Evolutionary conservation across 2,329 filamentous ascomycete genomes (phyloP).

Genomic region (Teratosphaeria pseudoeucalypti): DNA sequence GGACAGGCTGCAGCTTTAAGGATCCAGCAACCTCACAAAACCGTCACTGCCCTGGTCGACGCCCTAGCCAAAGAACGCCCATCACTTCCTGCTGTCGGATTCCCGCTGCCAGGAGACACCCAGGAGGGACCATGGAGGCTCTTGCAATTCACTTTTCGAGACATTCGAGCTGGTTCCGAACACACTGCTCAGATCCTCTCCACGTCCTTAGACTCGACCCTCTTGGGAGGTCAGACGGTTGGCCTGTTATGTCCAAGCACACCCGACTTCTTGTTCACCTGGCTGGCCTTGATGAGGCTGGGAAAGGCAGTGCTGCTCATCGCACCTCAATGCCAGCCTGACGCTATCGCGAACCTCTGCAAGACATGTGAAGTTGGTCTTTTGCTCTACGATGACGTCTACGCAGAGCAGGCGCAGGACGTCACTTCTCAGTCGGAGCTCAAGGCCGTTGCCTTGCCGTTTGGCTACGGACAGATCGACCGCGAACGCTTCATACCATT

Average conservation of each 20-base stretch:
- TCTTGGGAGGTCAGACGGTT: slow-evolving; percentile 26
- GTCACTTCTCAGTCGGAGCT: background rate
- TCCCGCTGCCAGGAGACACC: slow-evolving; percentile 28
- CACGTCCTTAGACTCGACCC: slow-evolving; percentile 5
- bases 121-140: slow-evolving; percentile 8
- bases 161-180: slow-evolving; percentile 26
- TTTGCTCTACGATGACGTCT: slow-evolving; percentile 39
- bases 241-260: slow-evolving; percentile 49
- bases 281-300: slow-evolving; percentile 48
- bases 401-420: slow-evolving; percentile 18
- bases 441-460: background rate
- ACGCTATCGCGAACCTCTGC: slow-evolving; percentile 46
- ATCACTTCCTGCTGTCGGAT: slow-evolving; percentile 40
- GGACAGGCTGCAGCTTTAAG: slow-evolving; percentile 40
- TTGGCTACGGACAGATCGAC: background rate
- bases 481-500: slow-evolving; percentile 2
- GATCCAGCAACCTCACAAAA: slow-evolving; percentile 29
- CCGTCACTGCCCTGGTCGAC: slow-evolving; percentile 43
- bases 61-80: slow-evolving; percentile 33
- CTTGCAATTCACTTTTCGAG: slow-evolving; percentile 27
- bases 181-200: slow-evolving; percentile 26
- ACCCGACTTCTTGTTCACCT: slow-evolving; percentile 47
- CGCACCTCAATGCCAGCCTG: slow-evolving; percentile 39
- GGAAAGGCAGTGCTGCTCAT: slow-evolving; percentile 48
- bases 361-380: slow-evolving; percentile 31